Conservation (phyloP, 2,329 filamentous ascomycete species). For the Elsinoe arachidis region DNA sequence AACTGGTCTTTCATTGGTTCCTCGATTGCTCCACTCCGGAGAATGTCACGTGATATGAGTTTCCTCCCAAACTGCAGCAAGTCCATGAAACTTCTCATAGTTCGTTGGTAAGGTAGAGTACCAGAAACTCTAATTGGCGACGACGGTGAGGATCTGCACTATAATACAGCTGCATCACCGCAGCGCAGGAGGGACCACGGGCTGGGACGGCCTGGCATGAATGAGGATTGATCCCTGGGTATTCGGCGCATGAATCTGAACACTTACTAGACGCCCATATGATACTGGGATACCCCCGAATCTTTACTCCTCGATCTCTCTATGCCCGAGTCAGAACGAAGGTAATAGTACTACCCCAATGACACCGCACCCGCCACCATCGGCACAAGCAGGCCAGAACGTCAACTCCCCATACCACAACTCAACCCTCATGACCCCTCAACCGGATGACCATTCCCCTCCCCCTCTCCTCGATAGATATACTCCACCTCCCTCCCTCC, state of each 20-base stretch:
- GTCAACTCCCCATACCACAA: not conserved
- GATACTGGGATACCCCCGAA: too few relatives aligned
- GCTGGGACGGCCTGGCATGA: not conserved
- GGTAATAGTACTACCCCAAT: too few relatives aligned
- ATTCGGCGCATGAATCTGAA: not conserved
- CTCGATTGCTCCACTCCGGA: too few relatives aligned
- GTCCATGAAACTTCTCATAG: slow-evolving; percentile 32
- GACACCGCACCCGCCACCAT: too few relatives aligned
- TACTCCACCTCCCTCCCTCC: not conserved
- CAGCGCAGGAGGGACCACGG: not conserved
- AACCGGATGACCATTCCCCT: not conserved
- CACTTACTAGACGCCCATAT: not conserved
- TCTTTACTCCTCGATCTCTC: too few relatives aligned
- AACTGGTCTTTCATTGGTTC: too few relatives aligned
- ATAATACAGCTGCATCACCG: slow-evolving; percentile 4
- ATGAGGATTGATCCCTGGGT: not conserved
- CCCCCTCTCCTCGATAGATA: not conserved
- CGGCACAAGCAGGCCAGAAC: too few relatives aligned
- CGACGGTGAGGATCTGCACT: not conserved
- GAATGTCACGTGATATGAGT: too few relatives aligned
- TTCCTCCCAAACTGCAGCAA: too few relatives aligned
- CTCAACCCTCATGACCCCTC: not conserved
- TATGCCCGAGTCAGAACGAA: too few relatives aligned
- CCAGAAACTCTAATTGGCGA: slow-evolving; percentile 65
- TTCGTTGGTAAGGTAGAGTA: slow-evolving; percentile 93